Percentiles rank a stretch among this genome's conserved stretches.
Evolutionary conservation across 306 rosid species (phyloP).

Genomic region (Fragaria nilgerrensis): DNA sequence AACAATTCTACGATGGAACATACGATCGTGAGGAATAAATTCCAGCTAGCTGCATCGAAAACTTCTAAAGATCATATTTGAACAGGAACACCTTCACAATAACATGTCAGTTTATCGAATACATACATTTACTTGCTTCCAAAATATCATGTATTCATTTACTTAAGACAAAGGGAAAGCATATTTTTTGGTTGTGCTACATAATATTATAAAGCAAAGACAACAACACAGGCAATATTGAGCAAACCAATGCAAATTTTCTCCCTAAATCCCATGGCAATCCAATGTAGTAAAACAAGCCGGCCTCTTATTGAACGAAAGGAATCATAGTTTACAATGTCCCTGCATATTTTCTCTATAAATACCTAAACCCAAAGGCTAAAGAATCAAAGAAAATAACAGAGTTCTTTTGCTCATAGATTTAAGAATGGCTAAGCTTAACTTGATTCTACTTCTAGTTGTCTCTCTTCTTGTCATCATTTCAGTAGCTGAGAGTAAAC

Average conservation of each 20-base stretch:
- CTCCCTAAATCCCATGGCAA: background rate
- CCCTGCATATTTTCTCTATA: background rate
- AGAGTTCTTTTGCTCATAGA: background rate
- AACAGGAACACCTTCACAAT: background rate
- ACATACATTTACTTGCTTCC: background rate
- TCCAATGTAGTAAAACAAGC: background rate
- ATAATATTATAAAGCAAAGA: background rate
- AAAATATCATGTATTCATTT: background rate
- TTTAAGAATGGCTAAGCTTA: background rate
- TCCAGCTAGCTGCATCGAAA: background rate
- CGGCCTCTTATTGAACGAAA: constrained; percentile 2
- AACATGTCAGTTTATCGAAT: background rate
- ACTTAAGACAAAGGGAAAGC: background rate
- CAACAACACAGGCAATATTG: background rate
- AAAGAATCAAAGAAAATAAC: background rate
- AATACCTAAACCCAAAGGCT: background rate
- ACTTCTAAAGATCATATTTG: background rate
- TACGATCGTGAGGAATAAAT: background rate
- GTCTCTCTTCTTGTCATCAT: constrained; percentile 1
- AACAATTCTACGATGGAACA: background rate
- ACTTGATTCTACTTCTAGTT: background rate
- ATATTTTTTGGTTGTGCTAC: background rate
- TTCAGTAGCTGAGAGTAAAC: constrained; percentile 1
- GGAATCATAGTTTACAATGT: constrained; percentile 1
- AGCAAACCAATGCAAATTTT: background rate